phyloP scores from a whole-genome alignment of 306 rosid species.

The Vicia faba region DNA sequence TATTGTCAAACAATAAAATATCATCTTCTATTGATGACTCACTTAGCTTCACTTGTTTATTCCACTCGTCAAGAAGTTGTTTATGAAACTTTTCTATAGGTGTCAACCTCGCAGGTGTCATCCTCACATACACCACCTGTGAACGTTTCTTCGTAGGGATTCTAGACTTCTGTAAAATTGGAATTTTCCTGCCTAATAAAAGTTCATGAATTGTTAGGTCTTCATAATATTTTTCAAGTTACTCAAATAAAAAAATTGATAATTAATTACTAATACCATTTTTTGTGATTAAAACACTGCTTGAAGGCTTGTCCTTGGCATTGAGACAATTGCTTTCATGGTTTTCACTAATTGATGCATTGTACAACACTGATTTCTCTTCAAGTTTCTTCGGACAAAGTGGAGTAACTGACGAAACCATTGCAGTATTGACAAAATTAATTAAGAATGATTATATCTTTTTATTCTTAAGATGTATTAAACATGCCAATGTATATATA shows the following conservation, averaged over 20 bases:
- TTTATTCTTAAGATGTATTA: background rate
- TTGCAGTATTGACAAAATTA: background rate
- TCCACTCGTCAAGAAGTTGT: conserved; percentile 9
- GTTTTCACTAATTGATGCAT: background rate
- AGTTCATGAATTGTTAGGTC: background rate
- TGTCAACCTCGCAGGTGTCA: background rate
- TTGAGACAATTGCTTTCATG: background rate
- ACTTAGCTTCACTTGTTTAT: background rate
- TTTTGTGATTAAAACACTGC: background rate
- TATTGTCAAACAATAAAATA: background rate
- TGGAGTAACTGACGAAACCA: background rate
- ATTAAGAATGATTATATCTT: background rate
- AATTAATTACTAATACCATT: background rate
- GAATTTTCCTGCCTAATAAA: background rate
- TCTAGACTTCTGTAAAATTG: background rate
- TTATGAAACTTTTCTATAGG: conserved; percentile 1
- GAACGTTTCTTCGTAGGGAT: conserved; percentile 35
- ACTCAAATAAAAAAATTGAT: background rate
- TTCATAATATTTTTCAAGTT: background rate
- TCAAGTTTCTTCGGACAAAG: background rate
- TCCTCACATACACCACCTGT: background rate
- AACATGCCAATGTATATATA: background rate
- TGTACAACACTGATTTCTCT: background rate
- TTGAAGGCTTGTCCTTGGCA: background rate
- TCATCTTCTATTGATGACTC: conserved; percentile 1